A percentile compares a stretch with the other conserved stretches of the same genome.
Conservation (phyloP, 108 stramenopile genomes). For the Licmophora abbreviata region DNA sequence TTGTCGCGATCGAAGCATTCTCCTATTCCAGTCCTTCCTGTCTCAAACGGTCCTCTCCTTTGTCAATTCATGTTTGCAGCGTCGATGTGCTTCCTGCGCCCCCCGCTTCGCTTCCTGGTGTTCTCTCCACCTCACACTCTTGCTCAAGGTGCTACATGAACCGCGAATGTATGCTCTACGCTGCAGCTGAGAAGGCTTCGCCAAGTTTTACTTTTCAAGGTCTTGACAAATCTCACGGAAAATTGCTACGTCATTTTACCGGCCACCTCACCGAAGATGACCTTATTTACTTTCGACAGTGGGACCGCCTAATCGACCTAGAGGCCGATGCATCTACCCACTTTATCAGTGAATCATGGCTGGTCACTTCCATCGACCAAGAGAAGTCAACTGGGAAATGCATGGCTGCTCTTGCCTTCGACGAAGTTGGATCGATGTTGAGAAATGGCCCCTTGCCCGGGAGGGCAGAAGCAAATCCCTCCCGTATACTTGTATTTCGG, state of each 20-base stretch:
- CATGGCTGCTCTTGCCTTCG: conserved; percentile 52
- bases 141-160: conserved; percentile 72
- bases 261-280: conserved; percentile 57
- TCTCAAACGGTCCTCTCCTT: not conserved
- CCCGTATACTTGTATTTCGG: conserved; percentile 30
- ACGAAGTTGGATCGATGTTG: conserved; percentile 8
- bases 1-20: conserved; percentile 1
- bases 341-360: conserved; percentile 49
- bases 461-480: too few species aligned
- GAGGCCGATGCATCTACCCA: conserved; percentile 45
- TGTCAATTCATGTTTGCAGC: not conserved
- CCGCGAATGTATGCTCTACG: conserved; percentile 84
- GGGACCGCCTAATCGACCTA: conserved; percentile 83
- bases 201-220: not conserved
- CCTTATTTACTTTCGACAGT: conserved; percentile 70
- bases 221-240: conserved; percentile 25
- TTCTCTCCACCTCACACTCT: conserved; percentile 28
- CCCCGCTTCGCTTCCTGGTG: conserved; percentile 44
- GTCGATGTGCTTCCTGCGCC: conserved; percentile 24
- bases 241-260: conserved; percentile 50
- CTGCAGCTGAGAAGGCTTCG: conserved; percentile 28
- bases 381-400: conserved; percentile 56
- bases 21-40: conserved; percentile 6
- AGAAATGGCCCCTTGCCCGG: conserved; percentile 12
- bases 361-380: conserved; percentile 35